Base-by-base conservation (phyloP, 805 yeast genomes). In the Lipomyces starkeyi region DNA sequence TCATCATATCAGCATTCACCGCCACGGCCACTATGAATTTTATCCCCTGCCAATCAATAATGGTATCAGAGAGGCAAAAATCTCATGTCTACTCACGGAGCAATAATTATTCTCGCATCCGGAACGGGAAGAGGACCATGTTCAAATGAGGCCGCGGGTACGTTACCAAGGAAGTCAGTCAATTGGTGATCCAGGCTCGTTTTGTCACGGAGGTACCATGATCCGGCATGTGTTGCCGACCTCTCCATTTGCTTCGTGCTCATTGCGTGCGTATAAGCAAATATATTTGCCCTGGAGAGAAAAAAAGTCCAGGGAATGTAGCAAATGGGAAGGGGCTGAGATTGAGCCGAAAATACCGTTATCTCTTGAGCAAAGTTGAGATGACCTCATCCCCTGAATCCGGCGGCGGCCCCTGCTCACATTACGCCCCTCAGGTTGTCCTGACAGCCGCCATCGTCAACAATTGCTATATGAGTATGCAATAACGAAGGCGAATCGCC, bases 181-280 rank as follows among this genome's bases (percentile, higher is more conserved):
- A 94, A 66, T 71, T 91, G 91, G 8, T 75, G 66, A 2, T 80
- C 76, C 14, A 94, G 81, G 25, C 75, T 76, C 1, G 74, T 56
- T 0, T 82, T 72, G 58, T 83, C 82, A 14, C 81, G 81, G 1
- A 87, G 73, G 77, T 95, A 94, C 99, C 99, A 94, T 1, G 93
- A 78, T 1, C 98, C 98, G 2, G 97, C 89, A 77, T 94, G 98
- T 1, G 96, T 84, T 1, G 97, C 97, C 2, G 88, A 85, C 63
- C 93, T 73, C 4, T 49, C 58, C 59, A 67, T 57, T 55, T 37
- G 63, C 34, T 29, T 25, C 17, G 56, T 25, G 56, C 34, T 25
- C 56, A 53, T 53, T 17, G 22, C 11, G 49, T 17, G 22, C 20
- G n/a, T 43, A 43, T 43, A 17, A n/a, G 11, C 22, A 11, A 7